Conservation (phyloP, 306 rosid genomes). For the Dryas alaskensis region DNA sequence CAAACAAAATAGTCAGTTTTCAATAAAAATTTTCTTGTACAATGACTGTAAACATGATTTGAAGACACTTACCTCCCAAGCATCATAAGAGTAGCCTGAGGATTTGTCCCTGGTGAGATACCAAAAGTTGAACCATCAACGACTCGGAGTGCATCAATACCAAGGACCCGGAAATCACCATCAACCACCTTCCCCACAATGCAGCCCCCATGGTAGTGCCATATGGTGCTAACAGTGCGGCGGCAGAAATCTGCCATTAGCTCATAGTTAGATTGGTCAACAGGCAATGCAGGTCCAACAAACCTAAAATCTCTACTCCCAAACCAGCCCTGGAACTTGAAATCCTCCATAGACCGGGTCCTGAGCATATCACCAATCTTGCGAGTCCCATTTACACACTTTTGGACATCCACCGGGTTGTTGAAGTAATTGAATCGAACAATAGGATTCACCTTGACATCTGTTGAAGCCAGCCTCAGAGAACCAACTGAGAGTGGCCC, state of each 20-base stretch:
- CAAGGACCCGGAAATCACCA: constrained; percentile 43
- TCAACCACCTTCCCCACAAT: constrained; percentile 83
- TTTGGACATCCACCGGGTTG: constrained; percentile 48
- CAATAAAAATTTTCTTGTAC: not conserved
- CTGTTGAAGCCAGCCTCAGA: constrained; percentile 57
- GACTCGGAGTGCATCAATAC: constrained; percentile 56
- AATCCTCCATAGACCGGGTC: constrained; percentile 60
- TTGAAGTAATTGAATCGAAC: constrained; percentile 81
- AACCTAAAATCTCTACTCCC: constrained; percentile 63
- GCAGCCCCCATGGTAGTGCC: constrained; percentile 98
- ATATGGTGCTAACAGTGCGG: constrained; percentile 73
- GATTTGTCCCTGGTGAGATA: constrained; percentile 85
- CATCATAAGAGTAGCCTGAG: constrained; percentile 93
- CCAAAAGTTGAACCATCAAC: constrained; percentile 83
- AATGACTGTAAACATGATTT: not conserved
- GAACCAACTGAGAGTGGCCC: constrained; percentile 68
- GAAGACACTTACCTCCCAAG: constrained; percentile 58
- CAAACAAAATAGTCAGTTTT: constrained; percentile 19
- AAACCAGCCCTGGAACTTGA: constrained; percentile 53
- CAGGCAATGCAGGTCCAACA: constrained; percentile 72
- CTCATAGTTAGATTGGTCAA: constrained; percentile 28
- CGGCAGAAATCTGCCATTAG: constrained; percentile 73
- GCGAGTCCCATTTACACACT: constrained; percentile 76
- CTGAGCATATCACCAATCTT: constrained; percentile 53
- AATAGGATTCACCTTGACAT: constrained; percentile 55